A percentile compares a stretch with the other conserved stretches of the same genome.
Evolutionary conservation across 1,284 basidiomycete genomes (phyloP).

Genomic region (Stereum hirsutum): DNA sequence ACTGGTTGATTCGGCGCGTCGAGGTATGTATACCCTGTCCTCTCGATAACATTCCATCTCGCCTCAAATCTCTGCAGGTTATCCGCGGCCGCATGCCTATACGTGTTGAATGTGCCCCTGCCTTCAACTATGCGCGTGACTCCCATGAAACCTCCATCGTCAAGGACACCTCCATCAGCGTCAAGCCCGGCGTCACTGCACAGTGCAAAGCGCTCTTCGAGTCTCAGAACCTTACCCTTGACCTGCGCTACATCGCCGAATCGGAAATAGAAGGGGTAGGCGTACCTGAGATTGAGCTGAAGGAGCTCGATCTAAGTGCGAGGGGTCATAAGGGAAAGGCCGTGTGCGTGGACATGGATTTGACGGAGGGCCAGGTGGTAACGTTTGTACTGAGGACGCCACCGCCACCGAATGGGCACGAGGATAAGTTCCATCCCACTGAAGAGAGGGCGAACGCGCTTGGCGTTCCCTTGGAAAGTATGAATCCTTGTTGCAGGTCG

Average conservation of each 20-base stretch:
- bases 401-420: slow-evolving; percentile 21
- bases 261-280: slow-evolving; percentile 36
- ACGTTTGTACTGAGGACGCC: slow-evolving; percentile 75
- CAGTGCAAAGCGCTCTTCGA: slow-evolving; percentile 66
- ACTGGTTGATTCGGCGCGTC: slow-evolving; percentile 83
- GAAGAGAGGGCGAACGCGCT: slow-evolving; percentile 30
- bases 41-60: neutral
- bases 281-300: slow-evolving; percentile 44
- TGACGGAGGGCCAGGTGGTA: slow-evolving; percentile 78
- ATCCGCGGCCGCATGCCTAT: slow-evolving; percentile 74
- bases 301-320: slow-evolving; percentile 47
- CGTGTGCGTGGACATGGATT: slow-evolving; percentile 42
- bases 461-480: slow-evolving; percentile 40
- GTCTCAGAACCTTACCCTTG: slow-evolving; percentile 54
- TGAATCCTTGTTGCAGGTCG: neutral
- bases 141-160: slow-evolving; percentile 56
- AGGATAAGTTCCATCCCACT: slow-evolving; percentile 18
- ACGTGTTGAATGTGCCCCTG: slow-evolving; percentile 82
- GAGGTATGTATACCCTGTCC: slow-evolving; percentile 36
- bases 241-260: slow-evolving; percentile 69
- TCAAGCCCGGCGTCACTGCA: slow-evolving; percentile 1
- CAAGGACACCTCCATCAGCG: slow-evolving; percentile 34
- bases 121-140: slow-evolving; percentile 85
- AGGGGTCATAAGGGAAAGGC: slow-evolving; percentile 62
- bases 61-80: slow-evolving; percentile 28